Conservation (phyloP, 1,284 basidiomycete genomes). For the Ustilago bromivora region DNA sequence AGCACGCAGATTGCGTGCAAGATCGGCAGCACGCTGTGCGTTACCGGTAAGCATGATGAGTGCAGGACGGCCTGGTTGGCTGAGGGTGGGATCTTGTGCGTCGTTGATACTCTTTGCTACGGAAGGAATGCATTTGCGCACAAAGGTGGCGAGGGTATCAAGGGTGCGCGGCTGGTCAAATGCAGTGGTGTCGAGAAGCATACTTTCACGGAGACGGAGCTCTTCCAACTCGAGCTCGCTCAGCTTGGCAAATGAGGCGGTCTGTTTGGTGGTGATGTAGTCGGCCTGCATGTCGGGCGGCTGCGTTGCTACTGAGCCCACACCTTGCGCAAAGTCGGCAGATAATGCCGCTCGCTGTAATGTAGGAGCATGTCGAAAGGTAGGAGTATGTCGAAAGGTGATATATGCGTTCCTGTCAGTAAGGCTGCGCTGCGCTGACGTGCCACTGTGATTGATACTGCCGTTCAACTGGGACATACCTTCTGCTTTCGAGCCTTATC, state of each 20-base stretch:
- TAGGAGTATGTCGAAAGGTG: neutral
- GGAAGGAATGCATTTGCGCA: slow-evolving; percentile 44
- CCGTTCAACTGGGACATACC: slow-evolving; percentile 23
- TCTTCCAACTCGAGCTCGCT: slow-evolving; percentile 64
- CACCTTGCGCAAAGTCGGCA: slow-evolving; percentile 38
- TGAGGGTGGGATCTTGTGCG: slow-evolving; percentile 18
- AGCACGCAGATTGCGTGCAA: slow-evolving; percentile 49
- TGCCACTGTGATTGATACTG: neutral
- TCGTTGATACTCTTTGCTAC: slow-evolving; percentile 30
- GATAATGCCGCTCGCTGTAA: slow-evolving; percentile 52
- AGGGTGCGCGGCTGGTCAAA: slow-evolving; percentile 37
- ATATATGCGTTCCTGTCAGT: neutral
- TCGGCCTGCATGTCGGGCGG: slow-evolving; percentile 63
- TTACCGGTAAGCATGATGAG: slow-evolving; percentile 62
- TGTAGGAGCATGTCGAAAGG: neutral
- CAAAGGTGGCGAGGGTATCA: slow-evolving; percentile 39
- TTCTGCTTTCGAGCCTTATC: slow-evolving; percentile 57
- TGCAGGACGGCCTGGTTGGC: slow-evolving; percentile 40
- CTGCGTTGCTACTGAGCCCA: slow-evolving; percentile 48
- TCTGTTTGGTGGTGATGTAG: slow-evolving; percentile 55
- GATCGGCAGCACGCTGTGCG: slow-evolving; percentile 62
- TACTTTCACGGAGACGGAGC: slow-evolving; percentile 43
- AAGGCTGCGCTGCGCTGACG: neutral
- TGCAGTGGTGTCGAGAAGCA: slow-evolving; percentile 49
- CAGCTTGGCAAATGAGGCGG: slow-evolving; percentile 52